Base-by-base conservation (phyloP, 371 early-diverging fungal species). In the Rhizopus arrhizus region DNA sequence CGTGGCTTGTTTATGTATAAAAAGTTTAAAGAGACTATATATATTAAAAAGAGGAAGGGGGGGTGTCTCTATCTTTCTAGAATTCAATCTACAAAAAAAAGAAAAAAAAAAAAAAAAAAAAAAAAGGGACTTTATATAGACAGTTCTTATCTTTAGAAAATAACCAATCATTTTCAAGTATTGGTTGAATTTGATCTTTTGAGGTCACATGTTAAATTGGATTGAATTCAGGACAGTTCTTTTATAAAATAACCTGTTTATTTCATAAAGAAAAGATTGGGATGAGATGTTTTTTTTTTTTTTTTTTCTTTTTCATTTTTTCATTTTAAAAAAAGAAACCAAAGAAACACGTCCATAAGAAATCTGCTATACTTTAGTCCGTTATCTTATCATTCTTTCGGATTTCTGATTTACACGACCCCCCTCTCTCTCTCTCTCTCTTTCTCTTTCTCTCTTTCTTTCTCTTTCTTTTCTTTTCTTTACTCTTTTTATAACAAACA, bases 311-410 rank as follows among this genome's bases (percentile, higher is more conserved):
- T 1, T 1, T 15, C 15, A 15, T 12, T 16, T 12, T 38, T 10
- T 38, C 38, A 38, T 38, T 38, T 38, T 13, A 11, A 38, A 11
- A 38, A 11, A 38, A 38, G 13, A 38, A 38, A 38, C 8, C 40
- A 38, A 8, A 38, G 40, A 38, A 22, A 22, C 22, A 22, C 22
- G 22, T 22, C 22, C 2, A 22, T 1, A 22, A 22, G 22, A 22
- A 22, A 22, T 22, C 22, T 22, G 16, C 5, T 48, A 28, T 22
- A 10, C 5, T 22, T 29, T 7, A 8, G 28, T 48, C 48, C 48
- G 48, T 48, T 48, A 48, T 48, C 48, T 48, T 48, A 48, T 48
- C 48, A 48, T 48, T 48, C 15, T 48, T 22, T 29, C 48, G 11
- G 13, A 4, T 38, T 29, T 28, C 5, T 12, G 9, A 29, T 28